A percentile compares a stretch with the other conserved stretches of the same genome.
Evolutionary conservation across 192 early-diverging fungal genomes (phyloP).

Genomic region (Mortierella alpina): DNA sequence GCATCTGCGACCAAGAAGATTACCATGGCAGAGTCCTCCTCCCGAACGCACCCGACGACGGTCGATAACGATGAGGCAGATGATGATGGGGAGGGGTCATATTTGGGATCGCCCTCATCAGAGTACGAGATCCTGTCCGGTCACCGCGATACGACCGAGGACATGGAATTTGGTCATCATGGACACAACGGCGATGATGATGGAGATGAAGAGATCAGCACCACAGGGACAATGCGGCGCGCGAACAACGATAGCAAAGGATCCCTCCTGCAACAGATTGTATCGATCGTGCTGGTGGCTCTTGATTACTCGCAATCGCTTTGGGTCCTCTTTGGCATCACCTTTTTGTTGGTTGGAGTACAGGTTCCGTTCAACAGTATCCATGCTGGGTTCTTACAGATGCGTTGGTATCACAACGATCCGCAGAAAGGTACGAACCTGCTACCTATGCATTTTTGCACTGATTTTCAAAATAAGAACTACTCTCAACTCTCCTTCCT

Average conservation of each 20-base stretch:
- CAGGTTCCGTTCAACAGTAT: constrained; percentile 72
- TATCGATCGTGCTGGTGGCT: background rate
- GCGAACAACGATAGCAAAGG: background rate
- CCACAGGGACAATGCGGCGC: background rate
- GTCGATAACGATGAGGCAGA: background rate
- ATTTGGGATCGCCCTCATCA: too few species aligned
- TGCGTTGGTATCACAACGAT: constrained; percentile 66
- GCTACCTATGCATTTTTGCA: background rate
- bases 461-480: background rate
- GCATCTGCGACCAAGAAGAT: background rate
- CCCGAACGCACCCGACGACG: too few species aligned
- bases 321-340: constrained; percentile 65
- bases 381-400: constrained; percentile 67
- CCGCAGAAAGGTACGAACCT: constrained; percentile 51
- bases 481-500: background rate
- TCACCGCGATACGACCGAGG: too few species aligned
- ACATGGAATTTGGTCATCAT: too few species aligned
- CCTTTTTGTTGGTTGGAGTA: constrained; percentile 62
- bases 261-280: constrained; percentile 1
- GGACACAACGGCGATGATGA: too few species aligned
- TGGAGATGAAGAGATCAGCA: too few species aligned
- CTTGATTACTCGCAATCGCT: constrained; percentile 50
- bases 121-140: too few species aligned
- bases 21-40: too few species aligned
- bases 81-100: background rate